phyloP scores from a whole-genome alignment of 164 flowering plant genomes.

The Cinnamomum micranthum region DNA sequence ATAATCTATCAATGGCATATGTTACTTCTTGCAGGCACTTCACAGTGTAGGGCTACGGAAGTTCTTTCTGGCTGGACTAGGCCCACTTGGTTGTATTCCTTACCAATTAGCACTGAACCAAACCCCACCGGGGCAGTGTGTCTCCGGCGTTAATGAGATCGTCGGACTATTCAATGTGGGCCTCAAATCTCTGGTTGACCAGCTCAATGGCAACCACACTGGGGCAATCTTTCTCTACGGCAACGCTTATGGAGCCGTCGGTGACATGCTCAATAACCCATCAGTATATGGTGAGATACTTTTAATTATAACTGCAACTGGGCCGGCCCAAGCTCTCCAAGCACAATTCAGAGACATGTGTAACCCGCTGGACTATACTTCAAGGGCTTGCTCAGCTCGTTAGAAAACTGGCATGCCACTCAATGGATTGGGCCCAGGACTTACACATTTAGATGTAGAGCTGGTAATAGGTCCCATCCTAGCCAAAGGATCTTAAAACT shows the following conservation, averaged over 20 bases:
- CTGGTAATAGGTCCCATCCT: no score
- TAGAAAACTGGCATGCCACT: no score
- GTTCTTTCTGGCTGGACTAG: conserved; percentile 62
- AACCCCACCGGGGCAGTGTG: conserved; percentile 31
- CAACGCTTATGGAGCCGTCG: conserved; percentile 51
- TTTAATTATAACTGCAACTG: no score
- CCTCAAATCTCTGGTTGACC: conserved; percentile 45
- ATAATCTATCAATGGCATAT: no score
- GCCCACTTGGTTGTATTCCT: conserved; percentile 83
- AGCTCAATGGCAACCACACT: conserved; percentile 46
- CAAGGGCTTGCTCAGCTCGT: no score
- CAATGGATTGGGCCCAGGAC: no score
- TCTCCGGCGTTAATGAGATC: conserved; percentile 46
- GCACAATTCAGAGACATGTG: no score
- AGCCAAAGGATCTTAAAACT: no score
- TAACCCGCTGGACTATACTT: no score
- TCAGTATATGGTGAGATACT: conserved; percentile 41
- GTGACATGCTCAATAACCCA: conserved; percentile 67
- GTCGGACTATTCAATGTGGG: conserved; percentile 58
- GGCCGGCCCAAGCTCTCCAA: no score
- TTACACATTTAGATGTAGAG: no score
- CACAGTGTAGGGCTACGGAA: conserved; percentile 68
- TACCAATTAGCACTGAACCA: conserved; percentile 48
- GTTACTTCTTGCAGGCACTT: conserved; percentile 42
- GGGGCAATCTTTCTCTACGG: conserved; percentile 53